These are phyloP conservation scores for Shiraia sp. DNA, from an alignment of 2,329 filamentous ascomycete species.

Conservation along the genomic window DNA sequence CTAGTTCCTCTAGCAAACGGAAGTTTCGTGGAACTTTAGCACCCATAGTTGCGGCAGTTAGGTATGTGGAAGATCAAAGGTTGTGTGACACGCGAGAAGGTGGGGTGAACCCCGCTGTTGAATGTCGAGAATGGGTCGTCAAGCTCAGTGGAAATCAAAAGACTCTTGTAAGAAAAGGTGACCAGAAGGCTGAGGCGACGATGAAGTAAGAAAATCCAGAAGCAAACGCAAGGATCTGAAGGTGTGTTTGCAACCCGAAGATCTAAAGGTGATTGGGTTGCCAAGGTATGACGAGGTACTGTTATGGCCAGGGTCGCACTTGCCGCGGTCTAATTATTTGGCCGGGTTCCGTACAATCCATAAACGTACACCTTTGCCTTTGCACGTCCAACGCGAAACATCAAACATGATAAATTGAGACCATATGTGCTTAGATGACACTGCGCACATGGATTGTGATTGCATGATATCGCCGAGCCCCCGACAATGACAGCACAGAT, in stretches of 20 bases:
- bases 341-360: constrained; percentile 18
- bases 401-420: background rate
- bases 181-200: constrained; percentile 3
- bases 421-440: constrained; percentile 2
- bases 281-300: too few relatives aligned
- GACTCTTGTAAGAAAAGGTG: background rate
- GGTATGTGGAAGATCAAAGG: constrained; percentile 8
- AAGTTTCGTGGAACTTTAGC: constrained; percentile 94
- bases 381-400: background rate
- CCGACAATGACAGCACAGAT: constrained; percentile 85
- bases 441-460: constrained; percentile 17
- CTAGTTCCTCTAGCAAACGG: constrained; percentile 91
- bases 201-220: constrained; percentile 1
- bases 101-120: constrained; percentile 40
- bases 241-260: constrained; percentile 8
- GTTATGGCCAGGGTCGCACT: constrained; percentile 15
- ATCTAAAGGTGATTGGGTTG: too few relatives aligned
- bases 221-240: constrained; percentile 10
- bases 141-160: constrained; percentile 3
- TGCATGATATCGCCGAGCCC: constrained; percentile 24
- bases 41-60: constrained; percentile 50
- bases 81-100: constrained; percentile 23
- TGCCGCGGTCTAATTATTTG: constrained; percentile 16
- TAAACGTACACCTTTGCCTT: constrained; percentile 16
- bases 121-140: constrained; percentile 9